These are phyloP conservation scores for Ophiosphaerella herpotricha DNA, from an alignment of 2,329 filamentous ascomycete genomes.

Conservation along the genomic window DNA sequence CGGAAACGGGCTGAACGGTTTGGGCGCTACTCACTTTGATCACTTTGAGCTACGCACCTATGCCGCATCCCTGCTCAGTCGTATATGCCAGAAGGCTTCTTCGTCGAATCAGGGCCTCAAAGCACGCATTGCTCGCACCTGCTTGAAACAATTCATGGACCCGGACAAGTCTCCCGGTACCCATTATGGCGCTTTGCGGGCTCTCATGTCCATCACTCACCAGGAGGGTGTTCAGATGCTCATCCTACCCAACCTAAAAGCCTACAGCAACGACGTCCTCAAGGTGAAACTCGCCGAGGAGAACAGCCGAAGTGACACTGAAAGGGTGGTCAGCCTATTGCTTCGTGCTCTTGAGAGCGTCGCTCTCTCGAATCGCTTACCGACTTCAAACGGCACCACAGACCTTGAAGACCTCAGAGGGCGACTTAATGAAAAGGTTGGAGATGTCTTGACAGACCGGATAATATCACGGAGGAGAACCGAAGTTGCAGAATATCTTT, in stretches of 20 bases:
- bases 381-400: conserved; percentile 46
- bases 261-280: conserved; percentile 64
- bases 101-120: conserved; percentile 80
- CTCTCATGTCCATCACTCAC: conserved; percentile 77
- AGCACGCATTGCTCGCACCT: conserved; percentile 88
- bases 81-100: conserved; percentile 80
- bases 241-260: conserved; percentile 68
- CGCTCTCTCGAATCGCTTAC: conserved; percentile 50
- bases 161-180: conserved; percentile 80
- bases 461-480: conserved; percentile 33
- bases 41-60: conserved; percentile 85
- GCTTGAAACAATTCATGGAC: conserved; percentile 89
- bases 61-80: conserved; percentile 78
- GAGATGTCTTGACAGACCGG: conserved; percentile 49
- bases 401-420: conserved; percentile 48
- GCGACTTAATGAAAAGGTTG: conserved; percentile 49
- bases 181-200: conserved; percentile 86
- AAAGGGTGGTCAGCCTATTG: conserved; percentile 63
- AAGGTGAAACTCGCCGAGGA: conserved; percentile 57
- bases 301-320: conserved; percentile 62
- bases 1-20: conserved; percentile 32
- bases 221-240: conserved; percentile 65
- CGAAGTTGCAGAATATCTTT: conserved; percentile 24
- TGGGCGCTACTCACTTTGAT: conserved; percentile 37
- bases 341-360: conserved; percentile 61